Percentiles rank a stretch among this genome's conserved stretches.
Evolutionary conservation across 169 alveolate species (phyloP).

Genomic region (Blepharisma undulans): DNA sequence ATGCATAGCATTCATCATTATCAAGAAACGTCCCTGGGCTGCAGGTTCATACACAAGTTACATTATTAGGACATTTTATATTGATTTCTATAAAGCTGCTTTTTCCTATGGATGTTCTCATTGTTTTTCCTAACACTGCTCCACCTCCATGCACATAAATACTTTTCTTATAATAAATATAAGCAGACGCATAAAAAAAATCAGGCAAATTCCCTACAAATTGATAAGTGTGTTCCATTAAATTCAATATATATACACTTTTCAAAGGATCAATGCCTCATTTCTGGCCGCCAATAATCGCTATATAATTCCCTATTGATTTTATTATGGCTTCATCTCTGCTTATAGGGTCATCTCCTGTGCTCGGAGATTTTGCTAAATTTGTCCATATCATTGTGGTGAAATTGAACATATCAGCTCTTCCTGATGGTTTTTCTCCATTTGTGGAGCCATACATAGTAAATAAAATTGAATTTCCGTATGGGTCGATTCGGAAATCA

Average conservation of each 20-base stretch:
- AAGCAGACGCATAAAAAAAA: slow-evolving; percentile 6
- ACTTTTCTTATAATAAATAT: background rate
- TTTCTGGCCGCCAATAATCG: background rate
- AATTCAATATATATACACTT: background rate
- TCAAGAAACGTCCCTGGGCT: background rate
- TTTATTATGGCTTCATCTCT: background rate
- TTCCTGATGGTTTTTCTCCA: background rate
- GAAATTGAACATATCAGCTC: background rate
- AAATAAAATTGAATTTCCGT: background rate
- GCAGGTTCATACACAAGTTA: background rate
- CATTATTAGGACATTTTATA: background rate
- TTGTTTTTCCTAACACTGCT: background rate
- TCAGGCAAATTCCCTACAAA: background rate
- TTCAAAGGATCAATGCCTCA: background rate
- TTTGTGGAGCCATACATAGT: background rate
- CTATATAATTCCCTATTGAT: background rate
- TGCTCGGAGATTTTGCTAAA: background rate
- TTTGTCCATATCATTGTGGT: background rate
- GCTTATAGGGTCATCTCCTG: background rate
- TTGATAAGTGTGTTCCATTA: background rate
- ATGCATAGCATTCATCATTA: background rate
- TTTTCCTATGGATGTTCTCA: background rate
- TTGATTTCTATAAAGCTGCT: background rate
- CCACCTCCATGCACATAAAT: slow-evolving; percentile 33
- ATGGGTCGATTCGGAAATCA: background rate